Percentiles rank a stretch among this genome's conserved stretches.
Evolutionary conservation across 2,329 filamentous ascomycete genomes (phyloP).

Genomic region (Alternaria hordeiaustralica): DNA sequence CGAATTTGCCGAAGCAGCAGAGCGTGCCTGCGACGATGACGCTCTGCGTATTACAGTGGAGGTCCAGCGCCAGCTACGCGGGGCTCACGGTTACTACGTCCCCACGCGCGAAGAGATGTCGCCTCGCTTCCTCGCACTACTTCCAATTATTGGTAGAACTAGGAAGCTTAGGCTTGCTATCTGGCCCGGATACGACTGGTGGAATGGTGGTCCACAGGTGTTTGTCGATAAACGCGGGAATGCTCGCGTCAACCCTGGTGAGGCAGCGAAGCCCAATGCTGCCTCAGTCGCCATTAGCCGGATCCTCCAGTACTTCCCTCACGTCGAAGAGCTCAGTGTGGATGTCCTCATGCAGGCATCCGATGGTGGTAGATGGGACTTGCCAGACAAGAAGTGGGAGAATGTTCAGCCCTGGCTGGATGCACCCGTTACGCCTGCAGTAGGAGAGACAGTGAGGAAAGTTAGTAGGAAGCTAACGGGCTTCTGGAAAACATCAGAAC

Average conservation of each 20-base stretch:
- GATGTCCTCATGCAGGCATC: constrained; percentile 29
- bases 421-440: constrained; percentile 13
- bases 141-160: constrained; percentile 25
- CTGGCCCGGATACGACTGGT: constrained; percentile 39
- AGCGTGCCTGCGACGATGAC: constrained; percentile 28
- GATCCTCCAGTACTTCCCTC: constrained; percentile 31
- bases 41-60: constrained; percentile 35
- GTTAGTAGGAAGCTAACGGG: constrained; percentile 25
- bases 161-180: constrained; percentile 32
- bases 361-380: constrained; percentile 33
- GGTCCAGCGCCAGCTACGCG: constrained; percentile 21
- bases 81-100: constrained; percentile 25
- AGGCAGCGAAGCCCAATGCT: constrained; percentile 19
- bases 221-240: constrained; percentile 6
- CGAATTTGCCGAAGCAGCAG: constrained; percentile 27
- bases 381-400: constrained; percentile 35
- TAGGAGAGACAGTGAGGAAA: constrained; percentile 16
- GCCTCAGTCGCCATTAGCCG: constrained; percentile 27
- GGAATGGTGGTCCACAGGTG: constrained; percentile 20
- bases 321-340: constrained; percentile 33
- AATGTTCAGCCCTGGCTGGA: constrained; percentile 37
- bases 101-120: constrained; percentile 31
- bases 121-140: constrained; percentile 34
- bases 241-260: constrained; percentile 3
- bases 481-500: constrained; percentile 11